These are phyloP conservation scores for Cornus suecica DNA, from an alignment of 148 eudicot genomes.

Conservation along the genomic window DNA sequence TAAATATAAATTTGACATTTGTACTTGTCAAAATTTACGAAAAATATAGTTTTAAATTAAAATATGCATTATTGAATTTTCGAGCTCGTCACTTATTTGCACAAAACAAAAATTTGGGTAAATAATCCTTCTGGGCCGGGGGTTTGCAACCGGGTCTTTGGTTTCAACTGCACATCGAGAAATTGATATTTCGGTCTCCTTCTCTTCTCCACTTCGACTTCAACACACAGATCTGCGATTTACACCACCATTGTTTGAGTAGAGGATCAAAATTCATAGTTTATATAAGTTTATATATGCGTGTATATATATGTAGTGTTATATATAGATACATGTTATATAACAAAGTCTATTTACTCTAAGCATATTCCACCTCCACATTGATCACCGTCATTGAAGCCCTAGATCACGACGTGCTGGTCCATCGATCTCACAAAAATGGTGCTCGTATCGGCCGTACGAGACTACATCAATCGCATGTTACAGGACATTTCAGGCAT, in stretches of 20 bases:
- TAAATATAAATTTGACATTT: too few relatives aligned
- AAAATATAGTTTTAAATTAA: too few relatives aligned
- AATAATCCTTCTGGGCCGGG: too few relatives aligned
- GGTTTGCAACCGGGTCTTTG: neutral
- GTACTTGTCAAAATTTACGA: too few relatives aligned
- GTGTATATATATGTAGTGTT: too few relatives aligned
- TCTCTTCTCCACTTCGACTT: neutral
- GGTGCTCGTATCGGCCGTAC: conserved; percentile 71
- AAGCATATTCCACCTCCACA: neutral
- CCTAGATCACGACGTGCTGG: neutral
- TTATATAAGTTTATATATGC: too few relatives aligned
- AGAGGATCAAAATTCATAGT: too few relatives aligned
- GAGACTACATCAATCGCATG: conserved; percentile 90
- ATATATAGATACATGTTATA: neutral
- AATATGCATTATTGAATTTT: too few relatives aligned
- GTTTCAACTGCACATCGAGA: neutral
- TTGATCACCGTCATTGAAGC: neutral
- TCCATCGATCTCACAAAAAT: conserved; percentile 22
- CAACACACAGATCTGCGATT: neutral
- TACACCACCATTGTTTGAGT: too few relatives aligned
- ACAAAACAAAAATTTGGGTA: too few relatives aligned
- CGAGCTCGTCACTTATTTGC: too few relatives aligned
- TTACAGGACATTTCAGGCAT: conserved; percentile 90
- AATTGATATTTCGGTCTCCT: neutral
- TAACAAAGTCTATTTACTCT: neutral